A percentile compares a stretch with the other conserved stretches of the same genome.
Evolutionary conservation across 768 basidiomycete genomes (phyloP).

Genomic region (Brasilioporus rufonigricans): DNA sequence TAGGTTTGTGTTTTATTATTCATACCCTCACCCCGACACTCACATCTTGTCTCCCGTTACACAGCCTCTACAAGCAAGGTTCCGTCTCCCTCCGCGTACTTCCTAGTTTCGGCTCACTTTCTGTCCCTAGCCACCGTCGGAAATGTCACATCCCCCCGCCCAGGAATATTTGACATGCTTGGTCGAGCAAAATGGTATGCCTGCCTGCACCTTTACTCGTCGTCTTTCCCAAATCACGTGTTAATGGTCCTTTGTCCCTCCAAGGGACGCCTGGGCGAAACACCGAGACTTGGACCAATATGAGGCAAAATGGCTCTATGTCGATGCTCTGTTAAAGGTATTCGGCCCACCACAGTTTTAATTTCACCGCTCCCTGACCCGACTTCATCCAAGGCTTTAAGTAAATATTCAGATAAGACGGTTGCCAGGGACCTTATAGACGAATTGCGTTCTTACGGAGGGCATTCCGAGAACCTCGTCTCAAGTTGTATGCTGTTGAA

Average conservation of each 20-base stretch:
- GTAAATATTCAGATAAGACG: slow-evolving; percentile 82
- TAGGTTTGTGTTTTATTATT: slow-evolving; percentile 48
- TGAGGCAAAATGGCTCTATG: slow-evolving; percentile 89
- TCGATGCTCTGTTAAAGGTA: slow-evolving; percentile 84
- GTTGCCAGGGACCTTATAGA: slow-evolving; percentile 69
- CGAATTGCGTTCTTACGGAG: slow-evolving; percentile 76
- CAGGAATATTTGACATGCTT: slow-evolving; percentile 88
- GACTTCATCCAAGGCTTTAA: slow-evolving; percentile 52
- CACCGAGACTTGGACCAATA: slow-evolving; percentile 75
- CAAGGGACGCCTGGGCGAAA: slow-evolving; percentile 94
- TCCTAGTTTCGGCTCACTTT: slow-evolving; percentile 1
- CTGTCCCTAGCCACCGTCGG: slow-evolving; percentile 73
- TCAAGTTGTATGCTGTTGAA: slow-evolving; percentile 52
- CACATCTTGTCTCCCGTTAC: slow-evolving; percentile 4
- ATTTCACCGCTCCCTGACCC: not conserved
- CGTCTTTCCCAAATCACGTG: slow-evolving; percentile 17
- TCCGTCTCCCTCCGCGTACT: not conserved
- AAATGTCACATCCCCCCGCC: slow-evolving; percentile 75
- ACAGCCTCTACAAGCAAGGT: slow-evolving; percentile 94
- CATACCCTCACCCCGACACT: not conserved
- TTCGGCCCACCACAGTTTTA: slow-evolving; percentile 4
- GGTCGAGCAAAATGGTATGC: slow-evolving; percentile 89
- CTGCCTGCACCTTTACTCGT: not conserved
- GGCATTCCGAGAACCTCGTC: slow-evolving; percentile 61
- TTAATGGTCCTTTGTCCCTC: slow-evolving; percentile 6